Evolutionary conservation across 331 rosid genomes (phyloP), one percentile per base, ranked within the genome.

Genomic region (Rosa hybrid): DNA sequence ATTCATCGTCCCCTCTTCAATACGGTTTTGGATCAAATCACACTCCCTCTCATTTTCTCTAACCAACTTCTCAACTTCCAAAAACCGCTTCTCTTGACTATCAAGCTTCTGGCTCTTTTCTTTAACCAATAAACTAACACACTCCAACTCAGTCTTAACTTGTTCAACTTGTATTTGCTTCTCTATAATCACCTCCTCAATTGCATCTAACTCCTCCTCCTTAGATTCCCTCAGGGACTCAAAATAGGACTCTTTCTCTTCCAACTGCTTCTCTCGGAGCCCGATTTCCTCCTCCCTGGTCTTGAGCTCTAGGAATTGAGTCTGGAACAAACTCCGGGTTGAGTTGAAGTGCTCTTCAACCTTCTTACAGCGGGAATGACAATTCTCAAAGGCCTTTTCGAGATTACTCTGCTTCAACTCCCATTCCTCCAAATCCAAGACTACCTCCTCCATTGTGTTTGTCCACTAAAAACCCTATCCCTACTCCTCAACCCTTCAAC

Each of bases 391-490:
- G 64, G 30, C 13, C 30, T 57, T 56, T 56, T 8, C 27, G 12
- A 56, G 25, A 49, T 60, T 20, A 16, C 50, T 60, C 72, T 54
- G 88, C 74, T 82, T 84, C 77, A 72, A 25, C 81, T 71, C 83
- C 17, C 73, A 54, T 12, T 79, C 21, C 34, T 72, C 77, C 76
- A 87, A 38, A 50, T 69, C 27, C 3, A 84, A 81, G 20, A 27
- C 65, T 0, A 75, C 56, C 18, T 59, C 63, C 38, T 85, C 91
- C 89, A 85, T 88, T 8, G 56, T 62, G 39, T 12, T 13, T 27
- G 17, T 7, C 68, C 68, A 23, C 39, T 25, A 1, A 23, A 27
- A 4, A 27, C 38, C 68, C 39, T 59, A 59, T 56, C 25, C 25
- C 57, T 56, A 56, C 62, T 56, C 62, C 8, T 56, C 62, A 56